Percentiles rank a stretch among this genome's conserved stretches.
Evolutionary conservation across 2,329 filamentous ascomycete genomes (phyloP).

Genomic region (Ophiostoma sp.): DNA sequence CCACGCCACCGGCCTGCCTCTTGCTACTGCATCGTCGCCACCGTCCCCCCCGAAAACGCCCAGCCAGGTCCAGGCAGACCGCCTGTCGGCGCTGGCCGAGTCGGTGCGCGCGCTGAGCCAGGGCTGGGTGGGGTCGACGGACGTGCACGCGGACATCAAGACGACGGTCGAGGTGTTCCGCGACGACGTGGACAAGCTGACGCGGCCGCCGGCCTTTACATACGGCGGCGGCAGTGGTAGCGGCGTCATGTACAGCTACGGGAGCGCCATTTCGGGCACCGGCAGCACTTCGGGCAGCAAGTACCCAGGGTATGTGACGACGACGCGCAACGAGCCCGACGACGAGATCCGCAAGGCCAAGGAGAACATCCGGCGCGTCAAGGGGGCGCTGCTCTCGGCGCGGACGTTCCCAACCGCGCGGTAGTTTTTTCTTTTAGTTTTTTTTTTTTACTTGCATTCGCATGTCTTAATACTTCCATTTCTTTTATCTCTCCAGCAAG

Average conservation of each 20-base stretch:
- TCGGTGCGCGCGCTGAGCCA: constrained; percentile 26
- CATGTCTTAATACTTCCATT: no score
- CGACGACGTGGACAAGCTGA: constrained; percentile 60
- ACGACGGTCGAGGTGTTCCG: constrained; percentile 53
- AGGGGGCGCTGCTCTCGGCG: constrained; percentile 70
- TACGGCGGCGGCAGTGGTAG: constrained; percentile 40
- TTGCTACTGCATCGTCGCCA: background rate
- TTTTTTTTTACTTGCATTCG: no score
- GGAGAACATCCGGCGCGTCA: constrained; percentile 70
- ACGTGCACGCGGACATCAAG: constrained; percentile 40
- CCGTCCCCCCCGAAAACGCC: background rate
- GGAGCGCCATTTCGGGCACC: constrained; percentile 28
- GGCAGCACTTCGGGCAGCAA: constrained; percentile 33
- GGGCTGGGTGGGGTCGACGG: constrained; percentile 18
- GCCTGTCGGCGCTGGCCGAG: constrained; percentile 23
- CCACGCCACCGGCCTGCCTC: background rate
- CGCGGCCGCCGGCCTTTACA: constrained; percentile 28
- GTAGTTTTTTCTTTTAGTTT: constrained; percentile 14
- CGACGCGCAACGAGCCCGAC: constrained; percentile 49
- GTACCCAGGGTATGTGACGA: constrained; percentile 40
- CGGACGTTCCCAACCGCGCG: constrained; percentile 61
- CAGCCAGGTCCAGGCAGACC: constrained; percentile 20
- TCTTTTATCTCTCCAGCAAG: background rate
- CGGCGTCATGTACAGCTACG: constrained; percentile 34
- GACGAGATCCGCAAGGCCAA: constrained; percentile 70